phyloP scores from a whole-genome alignment of 805 yeast species.

The Candida namnaoensis region DNA sequence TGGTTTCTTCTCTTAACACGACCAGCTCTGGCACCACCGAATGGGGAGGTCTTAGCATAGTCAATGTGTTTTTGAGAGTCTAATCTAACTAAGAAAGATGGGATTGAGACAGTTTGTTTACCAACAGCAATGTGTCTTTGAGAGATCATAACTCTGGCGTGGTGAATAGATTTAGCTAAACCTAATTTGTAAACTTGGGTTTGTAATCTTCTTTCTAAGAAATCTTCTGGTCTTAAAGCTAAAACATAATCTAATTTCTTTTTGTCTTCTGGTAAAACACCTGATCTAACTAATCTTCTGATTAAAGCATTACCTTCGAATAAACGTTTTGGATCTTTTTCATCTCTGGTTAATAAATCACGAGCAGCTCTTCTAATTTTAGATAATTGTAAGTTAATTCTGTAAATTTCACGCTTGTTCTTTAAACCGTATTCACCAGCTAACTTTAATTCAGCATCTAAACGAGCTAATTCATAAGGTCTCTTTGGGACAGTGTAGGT shows the following conservation, averaged over 20 bases:
- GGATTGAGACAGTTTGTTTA: conserved; percentile 97
- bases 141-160: conserved; percentile 97
- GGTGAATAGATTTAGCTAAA: conserved; percentile 98
- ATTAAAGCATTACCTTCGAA: conserved; percentile 99
- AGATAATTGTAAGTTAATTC: conserved; percentile 98
- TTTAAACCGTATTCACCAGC: conserved; percentile 99
- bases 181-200: conserved; percentile 99
- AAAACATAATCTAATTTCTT: conserved; percentile 99
- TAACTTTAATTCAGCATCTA: conserved; percentile 97
- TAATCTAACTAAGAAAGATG: conserved; percentile 99
- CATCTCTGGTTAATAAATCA: conserved; percentile 99
- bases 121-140: conserved; percentile 99
- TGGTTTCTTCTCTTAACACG: conserved; percentile 87
- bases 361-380: conserved; percentile 99
- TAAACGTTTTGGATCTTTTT: conserved; percentile 99
- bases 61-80: conserved; percentile 99
- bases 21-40: conserved; percentile 99
- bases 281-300: conserved; percentile 98
- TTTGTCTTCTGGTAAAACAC: conserved; percentile 98
- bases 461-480: conserved; percentile 99
- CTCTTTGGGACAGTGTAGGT: conserved; percentile 99
- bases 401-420: conserved; percentile 99
- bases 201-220: conserved; percentile 99
- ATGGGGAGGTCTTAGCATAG: conserved; percentile 98
- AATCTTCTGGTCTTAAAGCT: conserved; percentile 96